A percentile compares a stretch with the other conserved stretches of the same genome.
Conservation (phyloP, 495 filamentous ascomycete species). For the Sporormia fimetaria region DNA sequence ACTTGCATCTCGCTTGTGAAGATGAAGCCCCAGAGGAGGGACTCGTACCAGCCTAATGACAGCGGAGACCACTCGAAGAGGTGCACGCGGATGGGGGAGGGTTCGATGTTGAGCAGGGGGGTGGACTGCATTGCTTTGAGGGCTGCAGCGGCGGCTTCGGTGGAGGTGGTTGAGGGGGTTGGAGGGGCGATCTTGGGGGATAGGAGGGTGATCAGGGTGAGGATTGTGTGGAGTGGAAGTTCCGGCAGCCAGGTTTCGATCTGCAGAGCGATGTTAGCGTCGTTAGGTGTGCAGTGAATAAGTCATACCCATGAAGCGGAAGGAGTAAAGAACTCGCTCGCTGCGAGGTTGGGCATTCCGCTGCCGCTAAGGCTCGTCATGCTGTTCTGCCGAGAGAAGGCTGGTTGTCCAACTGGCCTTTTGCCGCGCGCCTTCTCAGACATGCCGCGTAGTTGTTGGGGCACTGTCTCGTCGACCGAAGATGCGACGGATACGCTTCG, state of each 20-base stretch:
- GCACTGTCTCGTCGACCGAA: constrained; percentile 65
- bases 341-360: constrained; percentile 41
- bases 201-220: constrained; percentile 60
- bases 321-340: constrained; percentile 58
- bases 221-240: constrained; percentile 79
- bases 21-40: constrained; percentile 87
- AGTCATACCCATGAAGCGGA: constrained; percentile 58
- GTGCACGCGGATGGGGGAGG: constrained; percentile 64
- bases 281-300: neutral
- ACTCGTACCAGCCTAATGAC: constrained; percentile 93
- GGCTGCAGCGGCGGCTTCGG: constrained; percentile 26
- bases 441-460: constrained; percentile 88
- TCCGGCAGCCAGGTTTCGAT: constrained; percentile 91
- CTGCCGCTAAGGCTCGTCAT: constrained; percentile 69
- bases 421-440: constrained; percentile 96
- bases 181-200: constrained; percentile 39
- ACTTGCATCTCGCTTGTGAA: constrained; percentile 85
- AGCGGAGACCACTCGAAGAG: constrained; percentile 93
- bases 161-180: constrained; percentile 35
- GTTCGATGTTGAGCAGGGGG: constrained; percentile 54
- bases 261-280: constrained; percentile 38
- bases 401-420: constrained; percentile 73
- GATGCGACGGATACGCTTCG: constrained; percentile 62
- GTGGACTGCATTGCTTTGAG: constrained; percentile 25
- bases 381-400: constrained; percentile 87